A percentile compares a stretch with the other conserved stretches of the same genome.
phyloP scores from a whole-genome alignment of 345 rosid genomes.

The rapeseed (Brassica napus) region Da-Ae NC_063442.1:30380501-30381000 shows the following conservation, averaged over 20 bases:
- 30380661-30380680: conserved; percentile 12
- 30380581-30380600: conserved; percentile 37
- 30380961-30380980: too few relatives aligned
- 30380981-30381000: too few relatives aligned
- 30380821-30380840: background rate
- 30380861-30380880: background rate
- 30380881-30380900: too few relatives aligned
- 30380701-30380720: background rate
- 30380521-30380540: conserved; percentile 38
- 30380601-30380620: conserved; percentile 36
- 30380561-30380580: conserved; percentile 41
- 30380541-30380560: conserved; percentile 54
- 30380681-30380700: background rate
- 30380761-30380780: conserved; percentile 29
- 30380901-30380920: background rate
- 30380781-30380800: conserved; percentile 18
- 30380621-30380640: conserved; percentile 38
- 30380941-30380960: too few relatives aligned
- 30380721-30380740: conserved; percentile 15
- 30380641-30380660: conserved; percentile 16
- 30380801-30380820: conserved; percentile 1
- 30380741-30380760: conserved; percentile 39
- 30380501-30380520: conserved; percentile 23
- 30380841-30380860: background rate
- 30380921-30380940: background rate